phyloP scores from a whole-genome alignment of 2,329 filamentous ascomycete genomes.

The Epichloe sylvatica region DNA sequence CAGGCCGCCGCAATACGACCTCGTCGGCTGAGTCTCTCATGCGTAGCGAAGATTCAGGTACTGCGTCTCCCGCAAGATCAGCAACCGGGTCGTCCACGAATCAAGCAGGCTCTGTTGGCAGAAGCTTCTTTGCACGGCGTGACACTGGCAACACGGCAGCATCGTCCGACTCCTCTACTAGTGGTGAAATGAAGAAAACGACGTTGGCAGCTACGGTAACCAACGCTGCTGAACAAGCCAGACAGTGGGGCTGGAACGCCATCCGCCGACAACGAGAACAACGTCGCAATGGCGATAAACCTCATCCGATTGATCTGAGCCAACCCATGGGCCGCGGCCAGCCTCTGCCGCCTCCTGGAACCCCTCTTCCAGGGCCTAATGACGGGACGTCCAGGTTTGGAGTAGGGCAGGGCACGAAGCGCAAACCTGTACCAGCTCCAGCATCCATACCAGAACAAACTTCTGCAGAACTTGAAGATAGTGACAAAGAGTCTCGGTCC shows the following conservation, averaged over 20 bases:
- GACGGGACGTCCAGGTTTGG: conserved; percentile 45
- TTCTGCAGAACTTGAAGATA: conserved; percentile 12
- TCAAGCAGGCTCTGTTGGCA: conserved; percentile 24
- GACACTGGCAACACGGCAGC: conserved; percentile 24
- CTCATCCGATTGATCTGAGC: conserved; percentile 29
- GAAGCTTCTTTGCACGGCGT: conserved; percentile 26
- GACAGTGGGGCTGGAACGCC: conserved; percentile 46
- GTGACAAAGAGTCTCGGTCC: conserved; percentile 14
- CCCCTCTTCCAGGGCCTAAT: conserved; percentile 55
- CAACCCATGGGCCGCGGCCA: conserved; percentile 73
- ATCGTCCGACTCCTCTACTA: conserved; percentile 23
- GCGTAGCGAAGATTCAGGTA: conserved; percentile 10
- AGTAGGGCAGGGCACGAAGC: conserved; percentile 43
- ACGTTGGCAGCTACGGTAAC: conserved; percentile 38
- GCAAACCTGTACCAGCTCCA: conserved; percentile 49
- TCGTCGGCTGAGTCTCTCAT: conserved; percentile 23
- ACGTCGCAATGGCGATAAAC: conserved; percentile 20
- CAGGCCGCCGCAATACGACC: conserved; percentile 23
- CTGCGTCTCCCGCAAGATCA: conserved; percentile 18
- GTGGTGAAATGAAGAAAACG: conserved; percentile 29
- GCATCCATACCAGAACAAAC: conserved; percentile 18
- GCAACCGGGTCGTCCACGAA: conserved; percentile 26
- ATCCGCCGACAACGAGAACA: conserved; percentile 36
- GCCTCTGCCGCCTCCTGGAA: conserved; percentile 68
- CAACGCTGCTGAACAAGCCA: conserved; percentile 40